Evolutionary conservation across 441 rosid species (phyloP).

Genomic region (Viola pubescens): DNA sequence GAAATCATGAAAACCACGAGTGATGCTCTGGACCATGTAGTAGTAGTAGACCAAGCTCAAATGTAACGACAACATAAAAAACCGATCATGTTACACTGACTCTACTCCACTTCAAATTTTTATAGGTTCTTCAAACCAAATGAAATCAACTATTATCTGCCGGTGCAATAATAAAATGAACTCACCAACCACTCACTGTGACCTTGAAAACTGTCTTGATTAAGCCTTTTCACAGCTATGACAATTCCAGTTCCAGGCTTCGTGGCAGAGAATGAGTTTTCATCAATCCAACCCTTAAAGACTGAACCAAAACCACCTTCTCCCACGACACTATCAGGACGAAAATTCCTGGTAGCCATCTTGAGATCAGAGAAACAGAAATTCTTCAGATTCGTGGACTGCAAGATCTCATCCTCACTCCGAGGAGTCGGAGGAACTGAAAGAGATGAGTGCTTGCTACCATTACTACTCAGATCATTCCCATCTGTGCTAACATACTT

Average conservation of each 20-base stretch:
- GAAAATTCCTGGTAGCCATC: slow-evolving; percentile 73
- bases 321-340: slow-evolving; percentile 79
- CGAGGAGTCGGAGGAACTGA: slow-evolving; percentile 51
- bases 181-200: slow-evolving; percentile 92
- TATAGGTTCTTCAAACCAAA: background rate
- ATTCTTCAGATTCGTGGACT: slow-evolving; percentile 60
- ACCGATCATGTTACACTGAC: background rate
- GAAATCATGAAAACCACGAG: background rate
- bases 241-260: slow-evolving; percentile 84
- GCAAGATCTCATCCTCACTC: slow-evolving; percentile 83
- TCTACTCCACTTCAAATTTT: background rate
- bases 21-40: slow-evolving; percentile 6
- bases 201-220: slow-evolving; percentile 76
- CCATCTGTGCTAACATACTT: slow-evolving; percentile 46
- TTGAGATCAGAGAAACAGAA: slow-evolving; percentile 57
- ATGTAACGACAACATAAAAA: background rate
- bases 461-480: slow-evolving; percentile 35
- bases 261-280: slow-evolving; percentile 48
- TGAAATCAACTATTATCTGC: background rate
- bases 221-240: slow-evolving; percentile 81
- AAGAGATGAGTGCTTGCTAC: slow-evolving; percentile 49
- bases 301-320: slow-evolving; percentile 98
- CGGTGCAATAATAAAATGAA: slow-evolving; percentile 15
- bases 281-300: slow-evolving; percentile 94
- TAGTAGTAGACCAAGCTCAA: background rate